Evolutionary conservation across 306 rosid species (phyloP), one percentile per base, ranked within the genome.

Genomic region (Quercus bicolor): DNA sequence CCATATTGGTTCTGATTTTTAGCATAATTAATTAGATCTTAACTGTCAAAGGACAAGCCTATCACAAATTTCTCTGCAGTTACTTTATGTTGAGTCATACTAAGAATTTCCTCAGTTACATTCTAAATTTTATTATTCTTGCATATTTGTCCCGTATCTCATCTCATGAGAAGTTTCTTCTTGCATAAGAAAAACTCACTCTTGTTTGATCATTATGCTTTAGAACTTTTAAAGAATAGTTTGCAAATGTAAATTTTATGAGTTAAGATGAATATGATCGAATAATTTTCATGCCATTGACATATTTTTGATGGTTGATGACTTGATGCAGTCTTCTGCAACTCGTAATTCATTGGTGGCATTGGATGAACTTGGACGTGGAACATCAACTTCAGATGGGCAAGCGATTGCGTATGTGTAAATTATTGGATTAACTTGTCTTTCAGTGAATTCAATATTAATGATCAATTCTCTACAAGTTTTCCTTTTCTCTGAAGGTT

Each of bases 361-460:
- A 31, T 78, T 93, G 79, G 99, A 93, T 88, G 99, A 95, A 81
- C 99, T 95, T 85, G 99, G 99, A 68, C 98, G 99, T 60, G 99
- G 99, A 73, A 95, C 99, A 34, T 89, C 98, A 78, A 95, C 99
- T 81, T 91, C 99, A 45, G 99, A 95, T 83, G 99, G 98, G 70
- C 98, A 95, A 83, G 99, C 99, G 84, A 93, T 95, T 87, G 99
- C 98, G 98, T 90, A 81, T 77, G 98, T 79, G 68, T 80, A 60
- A 68, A 31, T 68, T 74, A 23, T 78, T 65, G 29, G 5, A 79
- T 28, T 15, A 43, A 43, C 29, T 81, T 78, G 34, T 71, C 71
- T 48, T 79, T 70, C 8, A 26, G 14, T 69, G 77, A 34, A 29
- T 70, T 80, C 77, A 21, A 2, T 61, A 4, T 64, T 68, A 51